Conservation (phyloP, 2,329 filamentous ascomycete species). For the Alternaria tenuissima region DNA sequence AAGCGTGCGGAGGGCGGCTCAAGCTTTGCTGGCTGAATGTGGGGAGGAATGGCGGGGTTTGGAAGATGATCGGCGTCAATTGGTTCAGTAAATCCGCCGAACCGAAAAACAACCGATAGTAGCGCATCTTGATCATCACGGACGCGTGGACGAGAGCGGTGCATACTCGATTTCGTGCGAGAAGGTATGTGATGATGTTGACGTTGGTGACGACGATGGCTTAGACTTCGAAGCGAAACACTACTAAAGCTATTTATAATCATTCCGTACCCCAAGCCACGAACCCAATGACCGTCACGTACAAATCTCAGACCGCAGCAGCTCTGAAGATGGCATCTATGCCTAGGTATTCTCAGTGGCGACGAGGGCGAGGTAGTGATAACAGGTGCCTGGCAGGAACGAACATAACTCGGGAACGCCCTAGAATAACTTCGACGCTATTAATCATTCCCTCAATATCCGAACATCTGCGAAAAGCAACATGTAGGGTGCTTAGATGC, state of each 20-base stretch:
- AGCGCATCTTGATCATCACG: background rate
- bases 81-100: background rate
- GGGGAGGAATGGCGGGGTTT: constrained; percentile 5
- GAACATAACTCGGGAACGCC: background rate
- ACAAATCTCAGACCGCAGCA: too few species aligned
- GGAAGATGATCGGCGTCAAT: constrained; percentile 6
- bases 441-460: background rate
- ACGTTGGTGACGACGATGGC: background rate
- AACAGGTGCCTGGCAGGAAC: background rate
- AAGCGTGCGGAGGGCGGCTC: constrained; percentile 14
- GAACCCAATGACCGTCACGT: too few species aligned
- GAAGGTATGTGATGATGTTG: background rate
- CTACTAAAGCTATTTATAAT: too few species aligned
- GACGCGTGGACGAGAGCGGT: background rate
- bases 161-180: background rate
- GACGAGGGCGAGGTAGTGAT: background rate
- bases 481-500: too few species aligned
- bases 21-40: constrained; percentile 5
- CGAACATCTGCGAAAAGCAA: background rate
- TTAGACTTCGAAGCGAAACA: too few species aligned
- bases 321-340: too few species aligned
- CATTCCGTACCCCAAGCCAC: too few species aligned
- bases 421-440: background rate
- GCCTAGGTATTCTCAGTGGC: too few species aligned
- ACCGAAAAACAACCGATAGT: background rate